Evolutionary conservation across 495 filamentous ascomycete species (phyloP), one percentile per base, ranked within the genome.

Genomic region (Hyaloscypha hepaticicola): DNA sequence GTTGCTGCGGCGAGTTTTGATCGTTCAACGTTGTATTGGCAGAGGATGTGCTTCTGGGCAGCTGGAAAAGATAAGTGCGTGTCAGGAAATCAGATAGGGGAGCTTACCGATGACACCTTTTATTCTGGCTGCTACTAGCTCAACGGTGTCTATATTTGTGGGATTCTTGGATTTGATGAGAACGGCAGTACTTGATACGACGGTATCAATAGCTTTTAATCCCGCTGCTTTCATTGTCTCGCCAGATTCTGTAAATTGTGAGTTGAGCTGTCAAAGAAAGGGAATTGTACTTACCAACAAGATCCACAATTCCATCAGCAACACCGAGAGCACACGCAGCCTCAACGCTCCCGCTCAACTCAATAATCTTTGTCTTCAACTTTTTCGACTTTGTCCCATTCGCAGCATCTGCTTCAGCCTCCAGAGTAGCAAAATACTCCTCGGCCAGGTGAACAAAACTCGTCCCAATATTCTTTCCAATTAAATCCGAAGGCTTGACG

Each of bases 191-290:
- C 88, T 91, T 59, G 90, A 86, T 28, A 97, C 81, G 21, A 99
- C 92, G 2, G 95, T 99, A 66, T 92, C 93, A 72, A 99, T 97
- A 65, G 96, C 86, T 76, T 95, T 96, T 50, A 99, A 82, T n/a
- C 96, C 96, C 34, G 94, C 94, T 2, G 93, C 95, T 71, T 89
- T 92, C 95, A 99, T 99, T 12, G 95, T 99, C 73, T 97, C 93
- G 55, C 95, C 95, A 41, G 95, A 99, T 85, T 99, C 95, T 97
- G 64, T 5, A 31, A 41, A 24, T 33, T 28, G 66, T 68, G 19
- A 66, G 60, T 38, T 7, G 33, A 45, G n/a, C 56, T 29, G 26
- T 58, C 28, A 25, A 6, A 9, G 4, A 11, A 11, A n/a, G 19
- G 45, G 25, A 5, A 24, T 3, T 7, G 4, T 21, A 79, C 87